Conservation (phyloP, 2,329 filamentous ascomycete species). For the Ceratocystiopsis brevicomis region DNA sequence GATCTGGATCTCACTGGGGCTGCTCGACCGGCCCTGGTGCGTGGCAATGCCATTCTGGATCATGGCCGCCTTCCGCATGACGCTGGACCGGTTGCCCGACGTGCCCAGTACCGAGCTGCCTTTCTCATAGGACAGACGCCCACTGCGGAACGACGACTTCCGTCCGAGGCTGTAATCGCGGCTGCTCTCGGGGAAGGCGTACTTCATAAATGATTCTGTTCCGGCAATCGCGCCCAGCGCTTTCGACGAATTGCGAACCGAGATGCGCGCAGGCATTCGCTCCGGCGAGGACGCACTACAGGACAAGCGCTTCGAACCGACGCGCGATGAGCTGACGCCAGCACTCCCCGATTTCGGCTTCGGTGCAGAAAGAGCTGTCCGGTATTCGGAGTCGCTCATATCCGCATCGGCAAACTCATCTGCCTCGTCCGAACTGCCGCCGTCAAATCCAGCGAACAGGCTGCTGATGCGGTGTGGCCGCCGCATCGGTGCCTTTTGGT, state of each 20-base stretch:
- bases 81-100: slow-evolving; percentile 27
- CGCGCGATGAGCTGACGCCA: slow-evolving; percentile 6
- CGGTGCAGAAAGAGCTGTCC: slow-evolving; percentile 46
- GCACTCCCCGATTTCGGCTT: slow-evolving; percentile 26
- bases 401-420: slow-evolving; percentile 44
- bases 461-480: slow-evolving; percentile 62
- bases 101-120: slow-evolving; percentile 18
- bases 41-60: slow-evolving; percentile 61
- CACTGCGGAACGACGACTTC: slow-evolving; percentile 16
- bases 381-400: slow-evolving; percentile 46
- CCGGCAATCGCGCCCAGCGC: slow-evolving; percentile 16
- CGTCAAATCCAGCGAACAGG: slow-evolving; percentile 72
- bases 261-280: slow-evolving; percentile 3
- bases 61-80: slow-evolving; percentile 61
- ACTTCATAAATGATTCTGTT: slow-evolving; percentile 28
- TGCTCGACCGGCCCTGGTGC: slow-evolving; percentile 44
- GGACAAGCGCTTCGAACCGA: slow-evolving; percentile 22
- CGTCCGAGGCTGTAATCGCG: slow-evolving; percentile 12
- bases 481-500: slow-evolving; percentile 39
- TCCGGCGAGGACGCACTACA: slow-evolving; percentile 25
- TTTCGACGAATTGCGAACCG: slow-evolving; percentile 13
- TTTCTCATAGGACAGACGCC: slow-evolving; percentile 20
- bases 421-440: slow-evolving; percentile 45
- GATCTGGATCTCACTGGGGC: slow-evolving; percentile 42
- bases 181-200: slow-evolving; percentile 16